Evolutionary conservation across 805 yeast species (phyloP).

Genomic region (Millerozyma miso): DNA sequence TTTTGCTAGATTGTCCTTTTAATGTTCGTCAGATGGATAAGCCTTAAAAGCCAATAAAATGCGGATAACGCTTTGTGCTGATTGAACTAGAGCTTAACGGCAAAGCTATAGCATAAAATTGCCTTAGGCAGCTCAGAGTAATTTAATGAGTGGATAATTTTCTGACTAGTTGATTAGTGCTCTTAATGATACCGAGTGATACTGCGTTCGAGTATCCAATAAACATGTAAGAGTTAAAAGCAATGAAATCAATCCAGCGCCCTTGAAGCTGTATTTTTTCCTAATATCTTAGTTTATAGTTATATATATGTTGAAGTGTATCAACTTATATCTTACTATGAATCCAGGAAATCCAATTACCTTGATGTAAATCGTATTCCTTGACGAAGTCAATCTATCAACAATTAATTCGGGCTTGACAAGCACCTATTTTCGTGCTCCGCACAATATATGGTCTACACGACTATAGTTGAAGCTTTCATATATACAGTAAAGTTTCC

Average conservation of each 20-base stretch:
- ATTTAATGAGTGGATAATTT: not conserved
- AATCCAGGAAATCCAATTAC: not conserved
- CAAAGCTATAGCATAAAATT: not conserved
- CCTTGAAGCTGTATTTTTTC: not conserved
- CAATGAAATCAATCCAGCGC: not conserved
- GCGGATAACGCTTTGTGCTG: not conserved
- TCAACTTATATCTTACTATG: not conserved
- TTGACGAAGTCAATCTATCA: not conserved
- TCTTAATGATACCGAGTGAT: not conserved
- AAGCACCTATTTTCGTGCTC: not conserved
- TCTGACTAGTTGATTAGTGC: not conserved
- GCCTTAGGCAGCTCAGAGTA: not conserved
- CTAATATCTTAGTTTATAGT: not conserved
- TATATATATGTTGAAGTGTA: not conserved
- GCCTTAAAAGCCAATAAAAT: not conserved
- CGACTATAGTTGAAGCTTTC: not conserved
- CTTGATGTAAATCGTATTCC: not conserved
- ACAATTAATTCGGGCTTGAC: not conserved
- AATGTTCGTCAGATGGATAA: not conserved
- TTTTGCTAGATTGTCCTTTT: conserved; percentile 13
- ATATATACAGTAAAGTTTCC: not conserved
- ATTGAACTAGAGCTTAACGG: not conserved
- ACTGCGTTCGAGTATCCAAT: not conserved
- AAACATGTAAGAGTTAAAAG: not conserved
- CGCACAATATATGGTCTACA: not conserved